Conservation (phyloP, 1,284 basidiomycete genomes). For the Fomes fomentarius region DNA sequence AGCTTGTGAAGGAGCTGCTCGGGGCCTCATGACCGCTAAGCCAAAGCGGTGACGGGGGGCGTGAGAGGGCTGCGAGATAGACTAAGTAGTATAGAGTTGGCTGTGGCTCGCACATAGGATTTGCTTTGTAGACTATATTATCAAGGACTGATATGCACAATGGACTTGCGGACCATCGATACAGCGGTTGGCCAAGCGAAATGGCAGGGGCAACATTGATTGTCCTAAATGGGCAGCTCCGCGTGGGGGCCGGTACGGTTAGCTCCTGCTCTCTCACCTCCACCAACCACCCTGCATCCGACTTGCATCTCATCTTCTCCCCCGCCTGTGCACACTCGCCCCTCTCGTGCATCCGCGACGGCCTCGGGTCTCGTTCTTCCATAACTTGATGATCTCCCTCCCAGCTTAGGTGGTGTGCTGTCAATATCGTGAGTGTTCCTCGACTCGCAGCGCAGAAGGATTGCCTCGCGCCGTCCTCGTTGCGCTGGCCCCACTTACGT, state of each 20-base stretch:
- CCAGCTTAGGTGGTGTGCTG: slow-evolving; percentile 19
- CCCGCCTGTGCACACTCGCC: slow-evolving; percentile 3
- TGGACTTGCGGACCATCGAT: background rate
- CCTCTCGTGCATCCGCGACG: slow-evolving; percentile 10
- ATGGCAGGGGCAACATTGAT: background rate
- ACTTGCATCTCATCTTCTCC: slow-evolving; percentile 11
- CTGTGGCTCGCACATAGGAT: background rate
- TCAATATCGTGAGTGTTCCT: slow-evolving; percentile 20
- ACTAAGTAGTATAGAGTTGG: slow-evolving; percentile 22
- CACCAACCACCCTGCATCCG: too few relatives aligned
- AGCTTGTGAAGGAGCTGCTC: slow-evolving; percentile 58
- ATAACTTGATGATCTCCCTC: slow-evolving; percentile 23
- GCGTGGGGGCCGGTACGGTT: slow-evolving; percentile 14
- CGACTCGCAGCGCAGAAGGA: slow-evolving; percentile 28
- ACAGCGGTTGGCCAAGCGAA: background rate
- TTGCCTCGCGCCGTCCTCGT: slow-evolving; percentile 43
- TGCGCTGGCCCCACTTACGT: slow-evolving; percentile 34
- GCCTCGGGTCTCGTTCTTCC: slow-evolving; percentile 15
- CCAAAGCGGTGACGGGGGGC: slow-evolving; percentile 3
- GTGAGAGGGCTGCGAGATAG: slow-evolving; percentile 19
- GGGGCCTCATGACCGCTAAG: slow-evolving; percentile 30
- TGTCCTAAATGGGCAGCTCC: slow-evolving; percentile 17
- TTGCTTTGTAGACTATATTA: slow-evolving; percentile 16
- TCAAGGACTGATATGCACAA: slow-evolving; percentile 2
- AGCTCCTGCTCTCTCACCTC: slow-evolving; percentile 8